These are phyloP conservation scores for Claviceps pazoutovae DNA, from an alignment of 2,329 filamentous ascomycete genomes.

Conservation along the genomic window DNA sequence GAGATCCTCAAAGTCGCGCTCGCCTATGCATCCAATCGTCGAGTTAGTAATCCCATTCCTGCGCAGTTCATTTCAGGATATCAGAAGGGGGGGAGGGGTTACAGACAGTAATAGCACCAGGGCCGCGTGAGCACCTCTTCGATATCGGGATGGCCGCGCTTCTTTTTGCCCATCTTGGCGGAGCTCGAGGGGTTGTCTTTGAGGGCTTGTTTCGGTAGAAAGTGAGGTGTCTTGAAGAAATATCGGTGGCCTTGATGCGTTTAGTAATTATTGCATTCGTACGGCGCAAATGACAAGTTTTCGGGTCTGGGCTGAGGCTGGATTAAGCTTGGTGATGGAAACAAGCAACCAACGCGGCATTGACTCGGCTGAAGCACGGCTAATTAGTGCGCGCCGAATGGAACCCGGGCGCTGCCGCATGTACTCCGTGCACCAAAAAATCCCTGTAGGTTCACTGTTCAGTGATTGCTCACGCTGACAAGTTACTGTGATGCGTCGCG, in stretches of 20 bases:
- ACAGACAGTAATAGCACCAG: constrained; percentile 92
- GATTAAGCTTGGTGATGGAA: neutral
- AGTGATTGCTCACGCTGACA: too few species aligned
- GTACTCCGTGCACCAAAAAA: too few species aligned
- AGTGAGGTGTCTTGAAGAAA: too few species aligned
- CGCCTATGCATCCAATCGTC: constrained; percentile 33
- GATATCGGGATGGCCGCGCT: constrained; percentile 70
- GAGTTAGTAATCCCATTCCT: constrained; percentile 13
- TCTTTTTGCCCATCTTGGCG: constrained; percentile 68
- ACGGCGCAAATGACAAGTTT: neutral
- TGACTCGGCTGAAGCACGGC: constrained; percentile 13
- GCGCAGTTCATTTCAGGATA: too few species aligned
- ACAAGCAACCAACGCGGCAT: neutral
- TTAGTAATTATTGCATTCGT: neutral
- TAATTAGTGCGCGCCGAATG: constrained; percentile 3
- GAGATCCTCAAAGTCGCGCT: constrained; percentile 93
- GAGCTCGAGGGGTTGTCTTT: neutral
- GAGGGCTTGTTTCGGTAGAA: neutral
- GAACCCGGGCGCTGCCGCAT: too few species aligned
- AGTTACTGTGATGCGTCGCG: too few species aligned
- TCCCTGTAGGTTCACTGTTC: too few species aligned
- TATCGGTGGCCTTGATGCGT: neutral
- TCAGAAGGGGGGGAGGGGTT: neutral
- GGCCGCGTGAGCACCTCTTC: constrained; percentile 78
- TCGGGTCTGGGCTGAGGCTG: neutral